Conservation (phyloP, 2,329 filamentous ascomycete species). For the Penicillium sp. region DNA sequence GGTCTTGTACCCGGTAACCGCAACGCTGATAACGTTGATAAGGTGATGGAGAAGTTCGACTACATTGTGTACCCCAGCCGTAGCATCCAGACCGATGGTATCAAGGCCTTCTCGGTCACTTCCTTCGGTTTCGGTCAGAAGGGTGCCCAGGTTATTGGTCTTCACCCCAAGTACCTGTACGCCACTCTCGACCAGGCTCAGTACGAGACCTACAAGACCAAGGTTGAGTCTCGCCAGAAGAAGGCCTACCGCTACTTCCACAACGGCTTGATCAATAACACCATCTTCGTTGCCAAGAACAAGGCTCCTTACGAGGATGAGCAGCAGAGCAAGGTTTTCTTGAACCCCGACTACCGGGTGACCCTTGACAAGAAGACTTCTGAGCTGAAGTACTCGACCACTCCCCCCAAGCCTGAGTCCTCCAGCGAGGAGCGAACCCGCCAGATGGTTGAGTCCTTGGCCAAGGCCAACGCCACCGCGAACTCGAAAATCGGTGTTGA, state of each 20-base stretch:
- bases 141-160: constrained; percentile 93
- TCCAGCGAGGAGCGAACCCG: constrained; percentile 63
- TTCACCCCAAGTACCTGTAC: constrained; percentile 94
- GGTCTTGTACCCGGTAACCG: constrained; percentile 95
- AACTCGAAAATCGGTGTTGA: constrained; percentile 89
- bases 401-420: constrained; percentile 65
- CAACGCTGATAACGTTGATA: constrained; percentile 96
- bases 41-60: constrained; percentile 95
- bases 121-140: constrained; percentile 99
- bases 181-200: constrained; percentile 86
- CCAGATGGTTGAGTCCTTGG: constrained; percentile 74
- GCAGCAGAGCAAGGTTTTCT: constrained; percentile 81
- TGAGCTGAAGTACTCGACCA: constrained; percentile 69
- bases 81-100: constrained; percentile 91
- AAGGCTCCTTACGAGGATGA: constrained; percentile 86
- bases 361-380: constrained; percentile 81
- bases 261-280: constrained; percentile 97
- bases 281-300: constrained; percentile 92
- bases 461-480: constrained; percentile 59
- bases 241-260: constrained; percentile 99
- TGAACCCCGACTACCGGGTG: constrained; percentile 91
- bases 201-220: constrained; percentile 78
- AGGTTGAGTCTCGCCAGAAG: constrained; percentile 93
- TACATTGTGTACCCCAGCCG: constrained; percentile 96
- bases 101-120: constrained; percentile 98